These are phyloP conservation scores for Fragosphaeria purpurea DNA, from an alignment of 2,329 filamentous ascomycete genomes.

Conservation along the genomic window DNA sequence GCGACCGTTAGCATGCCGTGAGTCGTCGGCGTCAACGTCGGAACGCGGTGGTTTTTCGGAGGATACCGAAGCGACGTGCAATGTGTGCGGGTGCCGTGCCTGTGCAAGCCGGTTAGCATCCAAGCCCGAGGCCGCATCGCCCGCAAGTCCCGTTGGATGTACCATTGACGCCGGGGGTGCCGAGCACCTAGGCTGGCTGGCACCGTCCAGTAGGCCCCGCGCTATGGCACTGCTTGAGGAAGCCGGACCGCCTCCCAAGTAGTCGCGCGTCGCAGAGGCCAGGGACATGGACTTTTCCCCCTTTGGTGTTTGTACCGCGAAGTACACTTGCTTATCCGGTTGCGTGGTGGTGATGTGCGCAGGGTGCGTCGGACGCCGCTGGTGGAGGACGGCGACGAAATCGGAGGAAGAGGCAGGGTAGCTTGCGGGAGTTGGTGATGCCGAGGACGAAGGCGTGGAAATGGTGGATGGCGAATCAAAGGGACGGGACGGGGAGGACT, in stretches of 20 bases:
- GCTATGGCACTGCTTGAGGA: neutral
- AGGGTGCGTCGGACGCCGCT: constrained; percentile 1
- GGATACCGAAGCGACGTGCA: neutral
- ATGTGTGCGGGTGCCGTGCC: too few relatives aligned
- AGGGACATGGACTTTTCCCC: neutral
- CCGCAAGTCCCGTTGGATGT: too few relatives aligned
- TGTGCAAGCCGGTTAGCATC: too few relatives aligned
- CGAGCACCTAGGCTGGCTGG: neutral
- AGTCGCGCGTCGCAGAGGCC: neutral
- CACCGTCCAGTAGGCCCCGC: constrained; percentile 3
- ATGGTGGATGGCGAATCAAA: neutral
- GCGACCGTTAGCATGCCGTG: constrained; percentile 14
- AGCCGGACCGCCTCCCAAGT: neutral
- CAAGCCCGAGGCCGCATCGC: too few relatives aligned
- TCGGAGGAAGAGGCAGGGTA: constrained; percentile 5
- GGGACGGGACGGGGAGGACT: neutral
- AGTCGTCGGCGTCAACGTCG: neutral
- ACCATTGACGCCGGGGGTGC: too few relatives aligned
- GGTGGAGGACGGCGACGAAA: constrained; percentile 10
- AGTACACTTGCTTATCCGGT: constrained; percentile 6
- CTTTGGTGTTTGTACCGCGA: constrained; percentile 6
- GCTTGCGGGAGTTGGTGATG: constrained; percentile 4
- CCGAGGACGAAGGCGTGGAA: constrained; percentile 2
- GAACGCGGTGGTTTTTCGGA: too few relatives aligned
- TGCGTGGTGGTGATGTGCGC: neutral